Percentiles rank a stretch among this genome's conserved stretches.
Conservation (phyloP, 2,329 filamentous ascomycete species). For the Pseudocercospora musae region DNA sequence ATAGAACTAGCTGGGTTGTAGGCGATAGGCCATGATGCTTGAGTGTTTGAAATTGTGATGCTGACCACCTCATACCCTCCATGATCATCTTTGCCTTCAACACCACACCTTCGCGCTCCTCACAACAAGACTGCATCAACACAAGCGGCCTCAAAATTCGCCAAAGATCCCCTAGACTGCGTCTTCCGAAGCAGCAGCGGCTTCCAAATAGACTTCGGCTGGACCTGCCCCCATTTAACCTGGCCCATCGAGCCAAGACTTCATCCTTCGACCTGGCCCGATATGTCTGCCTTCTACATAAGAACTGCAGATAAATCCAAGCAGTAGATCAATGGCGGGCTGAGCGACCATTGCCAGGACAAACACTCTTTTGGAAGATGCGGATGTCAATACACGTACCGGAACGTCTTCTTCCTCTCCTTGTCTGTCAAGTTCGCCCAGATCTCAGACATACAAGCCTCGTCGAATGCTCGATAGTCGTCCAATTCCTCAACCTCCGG, state of each 20-base stretch:
- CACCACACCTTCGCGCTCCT: background rate
- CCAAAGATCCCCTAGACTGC: background rate
- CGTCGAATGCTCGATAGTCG: background rate
- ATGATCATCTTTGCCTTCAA: background rate
- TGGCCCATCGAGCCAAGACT: background rate
- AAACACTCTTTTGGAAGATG: background rate
- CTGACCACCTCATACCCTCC: background rate
- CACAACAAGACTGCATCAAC: too few species aligned
- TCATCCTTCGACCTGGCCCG: background rate
- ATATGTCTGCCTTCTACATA: background rate
- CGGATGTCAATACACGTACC: constrained; percentile 11
- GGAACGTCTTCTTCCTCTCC: constrained; percentile 24
- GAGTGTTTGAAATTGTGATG: background rate
- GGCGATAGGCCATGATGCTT: background rate
- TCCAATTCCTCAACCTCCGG: background rate
- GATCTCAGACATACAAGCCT: background rate
- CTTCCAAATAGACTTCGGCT: too few species aligned
- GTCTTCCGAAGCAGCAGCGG: background rate
- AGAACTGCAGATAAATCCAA: background rate
- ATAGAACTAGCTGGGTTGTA: background rate
- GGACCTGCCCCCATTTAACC: background rate
- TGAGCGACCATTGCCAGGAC: background rate
- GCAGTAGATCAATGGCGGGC: background rate
- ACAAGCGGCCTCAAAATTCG: background rate
- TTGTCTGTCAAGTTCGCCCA: constrained; percentile 28